Conservation (phyloP, 257 asterid species). For the Nicotiana tomentosiformis region DNA sequence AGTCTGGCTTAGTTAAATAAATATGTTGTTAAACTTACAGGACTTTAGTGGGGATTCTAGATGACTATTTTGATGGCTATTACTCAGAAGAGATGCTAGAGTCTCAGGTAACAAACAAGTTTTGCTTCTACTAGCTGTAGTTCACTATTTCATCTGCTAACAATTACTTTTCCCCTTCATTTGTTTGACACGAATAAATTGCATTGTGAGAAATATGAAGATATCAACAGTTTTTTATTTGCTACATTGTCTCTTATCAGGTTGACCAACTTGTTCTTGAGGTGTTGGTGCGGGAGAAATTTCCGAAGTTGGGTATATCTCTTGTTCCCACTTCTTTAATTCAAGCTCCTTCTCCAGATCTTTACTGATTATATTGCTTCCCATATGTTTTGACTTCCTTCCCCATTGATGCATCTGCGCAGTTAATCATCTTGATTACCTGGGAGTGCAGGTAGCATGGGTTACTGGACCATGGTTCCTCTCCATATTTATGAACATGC, state of each 20-base stretch:
- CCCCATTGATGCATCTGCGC: constrained; percentile 27
- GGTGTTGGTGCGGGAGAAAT: constrained; percentile 82
- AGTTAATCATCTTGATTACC: constrained; percentile 93
- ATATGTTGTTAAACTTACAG: constrained; percentile 37
- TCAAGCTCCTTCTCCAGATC: background rate
- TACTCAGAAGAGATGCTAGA: constrained; percentile 97
- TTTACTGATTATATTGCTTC: background rate
- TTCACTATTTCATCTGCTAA: background rate
- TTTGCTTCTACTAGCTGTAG: background rate
- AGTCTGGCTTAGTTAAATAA: background rate
- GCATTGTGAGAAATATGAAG: background rate
- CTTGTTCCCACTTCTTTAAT: constrained; percentile 10
- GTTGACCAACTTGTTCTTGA: constrained; percentile 95
- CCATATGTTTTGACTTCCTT: constrained; percentile 17
- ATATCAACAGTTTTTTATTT: constrained; percentile 18
- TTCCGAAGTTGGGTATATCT: constrained; percentile 72
- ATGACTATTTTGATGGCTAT: constrained; percentile 93
- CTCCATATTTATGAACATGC: constrained; percentile 87
- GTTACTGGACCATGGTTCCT: constrained; percentile 93
- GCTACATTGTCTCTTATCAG: constrained; percentile 32
- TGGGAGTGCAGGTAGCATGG: constrained; percentile 97
- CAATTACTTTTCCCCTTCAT: background rate
- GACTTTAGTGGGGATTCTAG: constrained; percentile 87
- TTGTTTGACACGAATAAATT: background rate
- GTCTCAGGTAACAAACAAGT: constrained; percentile 60